phyloP scores from a whole-genome alignment of 1,284 basidiomycete genomes.

The Farysia itapuensis region DNA sequence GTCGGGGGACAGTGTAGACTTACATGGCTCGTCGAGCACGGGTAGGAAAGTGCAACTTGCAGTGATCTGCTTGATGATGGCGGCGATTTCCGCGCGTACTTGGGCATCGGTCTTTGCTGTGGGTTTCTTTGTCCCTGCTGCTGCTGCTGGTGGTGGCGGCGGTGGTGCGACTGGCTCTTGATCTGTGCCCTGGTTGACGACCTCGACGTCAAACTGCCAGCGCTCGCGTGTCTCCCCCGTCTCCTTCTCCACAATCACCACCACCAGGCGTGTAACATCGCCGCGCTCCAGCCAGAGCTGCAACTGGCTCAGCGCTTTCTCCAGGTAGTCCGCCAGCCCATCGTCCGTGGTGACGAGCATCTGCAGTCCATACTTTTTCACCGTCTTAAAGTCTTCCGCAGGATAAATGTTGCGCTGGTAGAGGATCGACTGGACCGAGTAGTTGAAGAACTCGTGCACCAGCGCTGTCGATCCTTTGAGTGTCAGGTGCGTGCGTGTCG shows the following conservation, averaged over 20 bases:
- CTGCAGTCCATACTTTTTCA: conserved; percentile 92
- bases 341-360: conserved; percentile 92
- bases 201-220: conserved; percentile 96
- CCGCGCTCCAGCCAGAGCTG: conserved; percentile 81
- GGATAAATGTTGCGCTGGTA: conserved; percentile 98
- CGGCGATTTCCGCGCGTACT: conserved; percentile 94
- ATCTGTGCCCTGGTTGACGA: conserved; percentile 61
- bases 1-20: conserved; percentile 61
- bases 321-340: conserved; percentile 85
- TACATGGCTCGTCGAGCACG: conserved; percentile 88
- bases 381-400: conserved; percentile 79
- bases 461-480: conserved; percentile 91
- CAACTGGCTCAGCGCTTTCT: conserved; percentile 80
- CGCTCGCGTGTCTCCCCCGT: conserved; percentile 86
- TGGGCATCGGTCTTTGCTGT: conserved; percentile 73
- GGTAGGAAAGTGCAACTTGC: conserved; percentile 93
- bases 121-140: conserved; percentile 1
- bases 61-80: conserved; percentile 97
- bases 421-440: conserved; percentile 77
- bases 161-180: neutral
- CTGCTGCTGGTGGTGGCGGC: neutral
- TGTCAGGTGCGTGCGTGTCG: conserved; percentile 63
- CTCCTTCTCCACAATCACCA: conserved; percentile 94
- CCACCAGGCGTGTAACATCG: conserved; percentile 84
- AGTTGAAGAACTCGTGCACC: conserved; percentile 99